These are phyloP conservation scores for Epichloe gansuensis DNA, from an alignment of 2,329 filamentous ascomycete species.

Conservation along the genomic window DNA sequence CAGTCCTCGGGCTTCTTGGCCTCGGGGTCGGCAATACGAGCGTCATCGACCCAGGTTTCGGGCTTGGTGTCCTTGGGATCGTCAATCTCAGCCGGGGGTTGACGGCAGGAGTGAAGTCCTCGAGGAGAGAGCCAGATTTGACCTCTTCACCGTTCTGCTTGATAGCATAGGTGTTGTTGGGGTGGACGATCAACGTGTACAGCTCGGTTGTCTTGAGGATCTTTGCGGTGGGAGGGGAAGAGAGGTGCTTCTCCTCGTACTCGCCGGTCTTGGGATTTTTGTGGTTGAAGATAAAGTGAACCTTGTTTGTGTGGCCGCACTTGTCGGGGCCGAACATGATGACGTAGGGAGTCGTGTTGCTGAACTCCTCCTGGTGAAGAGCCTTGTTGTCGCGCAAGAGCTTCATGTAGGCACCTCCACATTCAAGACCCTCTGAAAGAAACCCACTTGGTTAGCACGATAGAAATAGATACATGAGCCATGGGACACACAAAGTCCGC, in stretches of 20 bases:
- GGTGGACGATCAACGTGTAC: slow-evolving; percentile 93
- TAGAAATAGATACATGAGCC: slow-evolving; percentile 2
- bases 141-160: slow-evolving; percentile 80
- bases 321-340: slow-evolving; percentile 99
- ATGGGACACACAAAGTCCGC: too few species aligned
- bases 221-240: slow-evolving; percentile 68
- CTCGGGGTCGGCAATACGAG: slow-evolving; percentile 81
- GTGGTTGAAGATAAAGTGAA: slow-evolving; percentile 98
- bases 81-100: slow-evolving; percentile 90
- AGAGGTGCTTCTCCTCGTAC: slow-evolving; percentile 99
- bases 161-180: slow-evolving; percentile 90
- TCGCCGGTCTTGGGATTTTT: slow-evolving; percentile 99
- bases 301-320: slow-evolving; percentile 98
- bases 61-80: slow-evolving; percentile 91
- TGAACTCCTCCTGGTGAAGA: slow-evolving; percentile 95
- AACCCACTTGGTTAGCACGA: not conserved
- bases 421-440: slow-evolving; percentile 73
- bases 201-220: slow-evolving; percentile 88
- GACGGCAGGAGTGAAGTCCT: slow-evolving; percentile 87
- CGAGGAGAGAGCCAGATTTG: slow-evolving; percentile 82
- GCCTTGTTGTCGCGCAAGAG: slow-evolving; percentile 95
- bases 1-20: slow-evolving; percentile 96
- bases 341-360: slow-evolving; percentile 91
- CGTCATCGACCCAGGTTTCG: slow-evolving; percentile 87
- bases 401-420: slow-evolving; percentile 98